Evolutionary conservation across 768 basidiomycete species (phyloP), one percentile per base, ranked within the genome.

Genomic region (Tulasnella sp.): DNA sequence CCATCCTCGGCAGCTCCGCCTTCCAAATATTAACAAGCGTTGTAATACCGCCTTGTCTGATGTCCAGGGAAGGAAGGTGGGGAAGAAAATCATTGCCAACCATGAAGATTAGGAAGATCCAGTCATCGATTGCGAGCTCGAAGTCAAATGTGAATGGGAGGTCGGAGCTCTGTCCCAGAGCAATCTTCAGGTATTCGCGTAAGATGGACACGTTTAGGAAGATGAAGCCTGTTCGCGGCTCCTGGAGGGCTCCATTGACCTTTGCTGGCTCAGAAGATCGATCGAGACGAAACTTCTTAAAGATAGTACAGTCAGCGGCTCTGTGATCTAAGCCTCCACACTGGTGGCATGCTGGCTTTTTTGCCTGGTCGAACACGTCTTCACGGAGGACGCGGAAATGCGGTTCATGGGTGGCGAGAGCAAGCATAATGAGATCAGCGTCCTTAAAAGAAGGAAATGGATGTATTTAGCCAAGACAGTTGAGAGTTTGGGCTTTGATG

Each of bases 71-170:
- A 24, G 96, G 96, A 60, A 99, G 78, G 75, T 99, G 96, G 21
- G 96, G 96, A 66, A 99, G 79, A 80, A 99, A 93, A 76, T 97
- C 92, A 75, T 99, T 99, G 66, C 96, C 96, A 70, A 99, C 96
- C 73, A 99, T 97, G 83, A 99, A 99, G 66, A 98, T 98, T 68
- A 99, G 81, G 68, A 99, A 83, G 66, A 99, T 91, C 96, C 96
- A 99, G 72, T 99, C 96, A 79, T 99, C 96, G 72, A 99, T 88
- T 38, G 96, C 92, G 72, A 86, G 84, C 73, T 99, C 96, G 71
- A 97, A 77, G 67, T 87, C 82, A 79, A 94, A 97, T 30, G 85
- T 82, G 74, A 96, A 92, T 1, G 83, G 74, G 17, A 79, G 71
- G 61, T 80, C 73, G n/a, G 84, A 75, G 30, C 94, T 78, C 72